Evolutionary conservation across 305 asterid genomes (phyloP).

Genomic region (Ajuga reptans): DNA sequence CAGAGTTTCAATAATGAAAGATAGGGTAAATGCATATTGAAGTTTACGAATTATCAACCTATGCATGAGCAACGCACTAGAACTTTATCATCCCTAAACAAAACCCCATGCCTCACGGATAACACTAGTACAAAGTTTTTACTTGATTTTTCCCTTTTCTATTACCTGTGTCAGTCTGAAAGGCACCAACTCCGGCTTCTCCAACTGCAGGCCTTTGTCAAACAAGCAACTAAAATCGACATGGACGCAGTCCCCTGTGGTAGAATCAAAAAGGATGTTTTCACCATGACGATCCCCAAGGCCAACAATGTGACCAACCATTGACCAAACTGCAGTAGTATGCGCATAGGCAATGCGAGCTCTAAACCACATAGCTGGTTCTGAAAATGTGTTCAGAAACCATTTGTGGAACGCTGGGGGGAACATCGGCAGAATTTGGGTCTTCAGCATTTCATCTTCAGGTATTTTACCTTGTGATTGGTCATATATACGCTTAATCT

Average conservation of each 20-base stretch:
- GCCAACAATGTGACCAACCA: slow-evolving; percentile 99
- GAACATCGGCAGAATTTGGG: slow-evolving; percentile 77
- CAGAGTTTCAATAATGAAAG: slow-evolving; percentile 5
- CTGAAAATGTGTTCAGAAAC: slow-evolving; percentile 90
- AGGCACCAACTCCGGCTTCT: slow-evolving; percentile 96
- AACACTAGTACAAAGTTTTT: background rate
- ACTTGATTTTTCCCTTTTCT: slow-evolving; percentile 2
- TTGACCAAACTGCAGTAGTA: slow-evolving; percentile 98
- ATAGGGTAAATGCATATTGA: background rate
- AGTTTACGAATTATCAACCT: background rate
- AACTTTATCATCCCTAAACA: background rate
- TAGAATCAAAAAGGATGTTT: slow-evolving; percentile 91
- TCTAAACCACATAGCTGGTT: slow-evolving; percentile 99
- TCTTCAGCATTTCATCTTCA: slow-evolving; percentile 84
- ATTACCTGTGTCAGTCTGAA: slow-evolving; percentile 94
- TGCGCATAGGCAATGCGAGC: slow-evolving; percentile 93
- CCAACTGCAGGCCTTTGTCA: slow-evolving; percentile 93
- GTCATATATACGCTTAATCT: slow-evolving; percentile 83
- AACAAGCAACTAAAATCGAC: slow-evolving; percentile 98
- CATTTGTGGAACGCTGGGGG: slow-evolving; percentile 96
- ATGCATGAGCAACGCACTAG: background rate
- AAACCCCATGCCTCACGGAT: background rate
- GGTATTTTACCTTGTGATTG: slow-evolving; percentile 75
- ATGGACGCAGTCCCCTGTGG: slow-evolving; percentile 99
- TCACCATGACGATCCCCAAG: slow-evolving; percentile 99